Evolutionary conservation across 2,329 filamentous ascomycete species (phyloP), one percentile per base, ranked within the genome.

Genomic region (Aspergillus thermomutatus): DNA sequence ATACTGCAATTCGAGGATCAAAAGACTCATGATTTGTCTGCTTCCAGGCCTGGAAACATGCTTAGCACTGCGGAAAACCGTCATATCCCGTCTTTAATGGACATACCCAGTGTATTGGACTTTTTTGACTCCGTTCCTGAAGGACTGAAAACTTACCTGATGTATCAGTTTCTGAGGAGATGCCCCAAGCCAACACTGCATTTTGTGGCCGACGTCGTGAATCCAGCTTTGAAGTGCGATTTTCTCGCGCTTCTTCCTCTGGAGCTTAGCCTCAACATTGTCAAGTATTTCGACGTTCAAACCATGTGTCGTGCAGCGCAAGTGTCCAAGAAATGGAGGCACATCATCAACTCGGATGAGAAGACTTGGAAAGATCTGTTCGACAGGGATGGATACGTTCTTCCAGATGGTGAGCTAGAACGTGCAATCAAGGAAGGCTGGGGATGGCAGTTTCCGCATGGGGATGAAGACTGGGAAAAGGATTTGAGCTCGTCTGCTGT

Each of bases 361-460:
- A 92, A 89, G 49, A 91, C 92, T 14, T 99, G 94, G 94, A 97
- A 95, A 75, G 89, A 92, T 61, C 80, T 97, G 1, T 87, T 99
- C 45, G 92, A 96, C 60, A 82, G 81, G 1, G 92, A 97, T 70
- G 91, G 91, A 0, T 97, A 90, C 72, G 79, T 79, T 27, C 79
- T 99, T 1, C 87, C 91, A 0, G 80, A 87, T 0, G 91, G 90
- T 19, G 94, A 99, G 73, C 80, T 99, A 25, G 87, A 91, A 62
- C 87, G 88, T 64, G 92, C 94, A 28, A 92, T 97, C 54, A 80
- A 81, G 45, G 91, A 97, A 77, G 94, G 94, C 14, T 99, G 94
- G 94, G 94, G 92, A 14, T 99, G 94, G 92, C 94, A 99, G 71
- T 91, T 93, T 69, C 91, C 92, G 0, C 83, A 86, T 54, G 89